These are phyloP conservation scores for Kwoniella pini DNA, from an alignment of 768 basidiomycete species.

Conservation along the genomic window DNA sequence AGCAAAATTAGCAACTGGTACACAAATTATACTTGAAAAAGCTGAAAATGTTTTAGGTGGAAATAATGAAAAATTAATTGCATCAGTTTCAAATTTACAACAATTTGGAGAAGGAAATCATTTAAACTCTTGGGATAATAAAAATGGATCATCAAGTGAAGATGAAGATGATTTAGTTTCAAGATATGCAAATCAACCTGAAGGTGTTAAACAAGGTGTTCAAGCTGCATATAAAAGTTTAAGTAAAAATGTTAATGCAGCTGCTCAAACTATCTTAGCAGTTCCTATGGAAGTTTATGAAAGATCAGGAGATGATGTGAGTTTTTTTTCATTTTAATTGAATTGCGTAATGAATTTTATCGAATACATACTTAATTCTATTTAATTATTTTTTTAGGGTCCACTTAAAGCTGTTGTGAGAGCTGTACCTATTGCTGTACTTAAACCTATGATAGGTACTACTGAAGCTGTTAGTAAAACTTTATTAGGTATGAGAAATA, in stretches of 20 bases:
- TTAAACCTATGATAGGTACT: conserved; percentile 98
- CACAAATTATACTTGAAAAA: conserved; percentile 94
- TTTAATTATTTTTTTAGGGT: conserved; percentile 61
- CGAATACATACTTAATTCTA: conserved; percentile 7
- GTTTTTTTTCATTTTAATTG: conserved; percentile 34
- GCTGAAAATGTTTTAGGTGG: conserved; percentile 82
- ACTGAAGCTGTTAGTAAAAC: conserved; percentile 97
- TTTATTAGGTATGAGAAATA: conserved; percentile 86
- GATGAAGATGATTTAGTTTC: conserved; percentile 17
- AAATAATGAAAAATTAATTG: conserved; percentile 66
- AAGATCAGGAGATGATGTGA: conserved; percentile 82
- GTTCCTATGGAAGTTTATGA: conserved; percentile 99
- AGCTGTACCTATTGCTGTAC: conserved; percentile 93
- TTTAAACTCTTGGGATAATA: conserved; percentile 19
- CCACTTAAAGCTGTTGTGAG: conserved; percentile 90
- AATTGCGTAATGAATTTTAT: not conserved
- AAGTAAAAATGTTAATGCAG: conserved; percentile 80
- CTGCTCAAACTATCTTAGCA: conserved; percentile 96
- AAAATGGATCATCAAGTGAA: conserved; percentile 11
- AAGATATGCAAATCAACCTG: conserved; percentile 88
- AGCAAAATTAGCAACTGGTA: conserved; percentile 90
- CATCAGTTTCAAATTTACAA: conserved; percentile 61
- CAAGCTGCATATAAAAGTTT: conserved; percentile 89
- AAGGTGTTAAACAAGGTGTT: conserved; percentile 78
- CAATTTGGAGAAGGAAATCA: too few species aligned